Evolutionary conservation across 2,329 filamentous ascomycete species (phyloP), one percentile per base, ranked within the genome.

Genomic region (Coniochaeta sp.): DNA sequence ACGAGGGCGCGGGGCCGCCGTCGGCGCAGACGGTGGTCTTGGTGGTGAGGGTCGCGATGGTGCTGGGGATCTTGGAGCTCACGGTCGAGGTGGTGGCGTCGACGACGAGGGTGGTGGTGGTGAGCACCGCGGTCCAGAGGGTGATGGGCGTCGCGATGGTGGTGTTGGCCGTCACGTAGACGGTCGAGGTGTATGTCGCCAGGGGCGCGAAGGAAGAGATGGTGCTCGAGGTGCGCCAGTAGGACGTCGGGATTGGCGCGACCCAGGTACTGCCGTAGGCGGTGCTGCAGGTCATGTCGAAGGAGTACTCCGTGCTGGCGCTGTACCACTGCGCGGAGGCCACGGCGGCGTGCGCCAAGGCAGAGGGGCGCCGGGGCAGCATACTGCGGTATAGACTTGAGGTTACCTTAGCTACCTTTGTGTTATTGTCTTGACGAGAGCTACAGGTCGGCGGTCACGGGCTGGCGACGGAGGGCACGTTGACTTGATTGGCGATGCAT

Each of bases 11-110:
- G 2, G 64, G 59, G 30, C 55, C 62, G 56, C 67, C 66, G 22
- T 62, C 34, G 34, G 34, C 67, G 58, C 68, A 70, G 5, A 61
- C 60, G 16, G 65, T 68, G 34, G 58, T 61, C 22, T 14, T 52
- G 47, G 47, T 28, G 22, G 47, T 52, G 22, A 52, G 22, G 47
- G 26, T 52, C n/a, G 22, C 47, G 14, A 52, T 28, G 2, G 47
- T 52, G 47, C n/a, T 26, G 24, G 47, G 12, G 47, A 52, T 17
- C 9, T 8, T 52, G 12, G 22, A 17, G 47, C 24, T 52, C 14
- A 52, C 47, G 47, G 47, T 52, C 24, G n/a, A 12, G 47, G 47
- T 17, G 4, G 19, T 40, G 38, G 38, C 38, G 38, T 40, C 38
- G 38, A 40, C 16, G 16, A 40, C 16, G 38, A 40, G 16, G 16